Base-by-base conservation (phyloP, 371 early-diverging fungal genomes). In the Actinomortierella wolfii region DNA sequence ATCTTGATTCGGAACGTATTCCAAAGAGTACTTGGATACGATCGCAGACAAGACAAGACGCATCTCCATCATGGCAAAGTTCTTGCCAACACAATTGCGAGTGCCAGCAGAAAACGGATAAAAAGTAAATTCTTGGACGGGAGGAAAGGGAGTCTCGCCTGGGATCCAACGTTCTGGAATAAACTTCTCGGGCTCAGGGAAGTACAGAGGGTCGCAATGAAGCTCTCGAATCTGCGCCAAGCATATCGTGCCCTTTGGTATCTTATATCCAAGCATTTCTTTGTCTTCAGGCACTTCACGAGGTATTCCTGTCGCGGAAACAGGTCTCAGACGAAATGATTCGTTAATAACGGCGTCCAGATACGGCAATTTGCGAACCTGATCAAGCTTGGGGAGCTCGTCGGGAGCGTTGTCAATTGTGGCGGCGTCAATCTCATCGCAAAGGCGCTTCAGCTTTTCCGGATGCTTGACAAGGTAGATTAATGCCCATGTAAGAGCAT, bases 21-120 rank as follows among this genome's bases (percentile, higher is more conserved):
- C 39, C 34, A 40, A 13, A 17, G 52, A 34, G 24, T 53, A 59
- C 6, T n/a, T 20, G 13, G 48, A 24, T 2, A 48, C 25, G 14
- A 48, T 48, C 21, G 25, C 13, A 23, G n/a, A 21, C 39, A 83
- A 28, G 17, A 70, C 47, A 11, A 34, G 34, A 34, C 34, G 34
- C 34, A 34, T 4, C 34, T 34, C 34, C 34, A 34, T 34, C 34
- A 34, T 47, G 15, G 79, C 81, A 76, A 83, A 81, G 61, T 74
- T 78, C 57, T 79, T 83, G 42, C 83, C 83, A 43, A 81, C 77
- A 51, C 83, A 83, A 52, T 80, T 80, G 25, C 83, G 64, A 25
- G 81, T 70, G 11, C 76, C 76, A 17, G 59, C 54, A n/a, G 61
- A 68, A 56, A 83, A 83, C 1, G 81, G 78, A 26, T 61, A 76